Evolutionary conservation across 345 rosid genomes (phyloP), one percentile per base, ranked within the genome.

Genomic region (Lagerstroemia speciosa): DNA sequence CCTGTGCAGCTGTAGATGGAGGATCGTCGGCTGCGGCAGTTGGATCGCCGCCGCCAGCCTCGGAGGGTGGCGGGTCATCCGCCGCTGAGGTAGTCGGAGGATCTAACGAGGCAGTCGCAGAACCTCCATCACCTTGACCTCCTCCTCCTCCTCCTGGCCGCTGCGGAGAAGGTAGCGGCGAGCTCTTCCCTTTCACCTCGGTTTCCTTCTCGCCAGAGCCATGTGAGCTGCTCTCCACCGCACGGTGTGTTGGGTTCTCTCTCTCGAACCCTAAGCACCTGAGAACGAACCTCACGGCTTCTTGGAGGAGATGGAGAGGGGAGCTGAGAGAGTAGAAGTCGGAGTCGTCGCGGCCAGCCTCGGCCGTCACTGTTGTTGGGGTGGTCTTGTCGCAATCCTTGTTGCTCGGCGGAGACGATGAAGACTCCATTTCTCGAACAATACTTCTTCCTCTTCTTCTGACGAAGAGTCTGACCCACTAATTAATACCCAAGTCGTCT

Each of bases 261-360:
- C 19, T 65, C 27, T 65, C 68, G 17, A 65, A 53, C 30, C 68
- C 53, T 65, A 65, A 65, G 68, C 68, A 41, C 17, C 68, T 27
- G 68, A 65, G 68, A 22, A 65, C 20, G 36, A 10, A 29, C 68
- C 31, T 65, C 55, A 40, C 33, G 12, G 34, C 53, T 65, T 43
- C 68, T 43, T 65, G 55, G 27, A 65, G 34, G 32, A 16, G n/a
- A 65, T 17, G 53, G 6, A 30, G 31, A 11, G 53, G 55, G 15
- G 20, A 43, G 1, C 48, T 43, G 19, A 43, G 48, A 43, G 48
- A 43, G 17, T 43, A 43, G 2, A 3, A 43, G 46, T 15, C 15
- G 48, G 19, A 14, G 4, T 14, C 16, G 48, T 16, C 48, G 19
- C 17, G 3, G 48, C 19, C 19, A 15, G 48, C 48, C 48, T 43